phyloP scores from a whole-genome alignment of 2,329 filamentous ascomycete genomes.

The Phyllachora maydis region DNA sequence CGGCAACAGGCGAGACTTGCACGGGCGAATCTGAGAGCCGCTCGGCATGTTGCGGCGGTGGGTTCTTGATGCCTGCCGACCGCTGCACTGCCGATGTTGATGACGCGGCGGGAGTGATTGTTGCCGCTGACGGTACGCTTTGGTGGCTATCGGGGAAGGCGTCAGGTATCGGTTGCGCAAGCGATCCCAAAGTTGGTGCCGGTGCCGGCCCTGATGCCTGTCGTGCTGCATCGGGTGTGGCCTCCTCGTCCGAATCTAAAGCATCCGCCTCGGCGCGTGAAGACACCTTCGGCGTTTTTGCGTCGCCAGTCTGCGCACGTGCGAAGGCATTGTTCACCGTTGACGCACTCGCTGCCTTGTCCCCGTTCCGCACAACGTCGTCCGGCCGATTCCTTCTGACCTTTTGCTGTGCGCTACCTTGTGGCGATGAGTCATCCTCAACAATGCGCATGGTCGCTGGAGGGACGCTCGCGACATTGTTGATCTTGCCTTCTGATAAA shows the following conservation, averaged over 20 bases:
- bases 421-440: no score
- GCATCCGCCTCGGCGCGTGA: constrained; percentile 49
- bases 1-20: constrained; percentile 34
- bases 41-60: constrained; percentile 13
- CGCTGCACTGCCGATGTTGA: constrained; percentile 10
- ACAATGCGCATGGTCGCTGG: constrained; percentile 37
- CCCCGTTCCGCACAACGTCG: no score
- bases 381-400: constrained; percentile 6
- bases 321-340: no score
- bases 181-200: no score
- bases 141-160: constrained; percentile 19
- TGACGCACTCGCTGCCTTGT: no score
- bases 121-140: no score
- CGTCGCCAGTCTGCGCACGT: no score
- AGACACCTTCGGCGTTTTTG: no score
- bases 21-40: constrained; percentile 48
- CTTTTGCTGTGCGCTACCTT: no score
- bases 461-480: constrained; percentile 33
- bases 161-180: constrained; percentile 12
- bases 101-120: no score
- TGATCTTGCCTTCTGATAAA: constrained; percentile 19
- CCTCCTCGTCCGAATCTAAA: constrained; percentile 37
- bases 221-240: constrained; percentile 8
- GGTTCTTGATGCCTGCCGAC: constrained; percentile 7
- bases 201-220: constrained; percentile 10